phyloP scores from a whole-genome alignment of 2,329 filamentous ascomycete species.

The Harringtonia aguacate region DNA sequence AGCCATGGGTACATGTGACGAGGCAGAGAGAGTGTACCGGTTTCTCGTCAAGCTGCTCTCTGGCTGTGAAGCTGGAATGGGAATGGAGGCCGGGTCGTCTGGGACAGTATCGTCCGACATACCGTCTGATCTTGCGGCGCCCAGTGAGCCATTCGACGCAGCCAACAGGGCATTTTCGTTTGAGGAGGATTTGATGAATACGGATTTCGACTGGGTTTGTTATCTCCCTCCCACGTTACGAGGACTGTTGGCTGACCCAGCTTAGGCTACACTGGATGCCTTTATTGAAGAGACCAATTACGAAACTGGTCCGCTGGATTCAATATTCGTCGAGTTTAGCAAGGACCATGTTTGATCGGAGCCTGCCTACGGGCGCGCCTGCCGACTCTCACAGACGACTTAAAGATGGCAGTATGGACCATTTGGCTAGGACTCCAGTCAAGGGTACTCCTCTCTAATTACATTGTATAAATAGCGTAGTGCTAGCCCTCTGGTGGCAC shows the following conservation, averaged over 20 bases:
- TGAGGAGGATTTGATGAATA: not conserved
- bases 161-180: not conserved
- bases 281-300: not conserved
- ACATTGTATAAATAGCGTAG: too few species aligned
- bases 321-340: not conserved
- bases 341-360: not conserved
- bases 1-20: not conserved
- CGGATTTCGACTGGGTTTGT: conserved; percentile 1
- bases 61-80: not conserved
- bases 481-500: too few species aligned
- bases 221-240: not conserved
- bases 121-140: not conserved
- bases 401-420: too few species aligned
- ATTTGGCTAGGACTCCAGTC: too few species aligned
- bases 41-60: not conserved
- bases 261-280: not conserved
- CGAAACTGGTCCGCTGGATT: not conserved
- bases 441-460: too few species aligned
- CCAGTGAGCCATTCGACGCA: not conserved
- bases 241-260: not conserved
- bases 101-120: not conserved
- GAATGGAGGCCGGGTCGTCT: not conserved
- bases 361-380: too few species aligned
- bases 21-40: not conserved
- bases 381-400: too few species aligned